A percentile compares a stretch with the other conserved stretches of the same genome.
Evolutionary conservation across 768 basidiomycete genomes (phyloP).

Genomic region (Gelatoporia subvermispora): DNA sequence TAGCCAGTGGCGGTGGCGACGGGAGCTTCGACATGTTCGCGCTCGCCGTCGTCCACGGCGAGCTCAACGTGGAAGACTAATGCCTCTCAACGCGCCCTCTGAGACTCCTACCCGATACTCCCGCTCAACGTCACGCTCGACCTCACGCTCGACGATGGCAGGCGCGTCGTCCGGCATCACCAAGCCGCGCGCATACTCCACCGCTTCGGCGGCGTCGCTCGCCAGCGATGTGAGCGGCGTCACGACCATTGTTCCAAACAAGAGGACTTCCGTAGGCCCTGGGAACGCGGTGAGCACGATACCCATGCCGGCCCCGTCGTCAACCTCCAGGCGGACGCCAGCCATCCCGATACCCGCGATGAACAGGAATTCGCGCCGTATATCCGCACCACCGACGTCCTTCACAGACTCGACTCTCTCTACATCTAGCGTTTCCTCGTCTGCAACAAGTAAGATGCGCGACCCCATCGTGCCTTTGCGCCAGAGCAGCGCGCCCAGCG

Average conservation of each 20-base stretch:
- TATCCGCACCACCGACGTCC: constrained; percentile 30
- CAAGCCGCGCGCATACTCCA: constrained; percentile 50
- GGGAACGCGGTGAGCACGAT: constrained; percentile 36
- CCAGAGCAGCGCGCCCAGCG: constrained; percentile 15
- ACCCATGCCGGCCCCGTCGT: constrained; percentile 35
- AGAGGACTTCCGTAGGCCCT: constrained; percentile 10
- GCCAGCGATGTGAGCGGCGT: constrained; percentile 41
- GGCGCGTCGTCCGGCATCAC: constrained; percentile 29
- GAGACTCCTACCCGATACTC: constrained; percentile 52
- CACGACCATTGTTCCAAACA: constrained; percentile 39
- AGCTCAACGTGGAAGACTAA: constrained; percentile 10
- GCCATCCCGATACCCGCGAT: constrained; percentile 1
- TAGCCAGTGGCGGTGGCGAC: no score
- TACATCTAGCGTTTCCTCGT: constrained; percentile 19
- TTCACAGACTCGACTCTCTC: constrained; percentile 33
- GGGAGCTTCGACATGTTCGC: no score
- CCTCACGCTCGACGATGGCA: constrained; percentile 41
- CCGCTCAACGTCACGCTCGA: constrained; percentile 33
- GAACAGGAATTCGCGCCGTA: constrained; percentile 13
- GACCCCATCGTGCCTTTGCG: constrained; percentile 18
- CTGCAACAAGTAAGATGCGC: constrained; percentile 9
- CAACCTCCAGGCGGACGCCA: constrained; percentile 4
- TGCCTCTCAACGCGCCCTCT: constrained; percentile 35
- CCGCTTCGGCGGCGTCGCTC: constrained; percentile 34
- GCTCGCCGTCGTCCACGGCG: constrained; percentile 14